A percentile compares a stretch with the other conserved stretches of the same genome.
phyloP scores from a whole-genome alignment of 139 green algal species.

The Micractinium conductrix region DNA sequence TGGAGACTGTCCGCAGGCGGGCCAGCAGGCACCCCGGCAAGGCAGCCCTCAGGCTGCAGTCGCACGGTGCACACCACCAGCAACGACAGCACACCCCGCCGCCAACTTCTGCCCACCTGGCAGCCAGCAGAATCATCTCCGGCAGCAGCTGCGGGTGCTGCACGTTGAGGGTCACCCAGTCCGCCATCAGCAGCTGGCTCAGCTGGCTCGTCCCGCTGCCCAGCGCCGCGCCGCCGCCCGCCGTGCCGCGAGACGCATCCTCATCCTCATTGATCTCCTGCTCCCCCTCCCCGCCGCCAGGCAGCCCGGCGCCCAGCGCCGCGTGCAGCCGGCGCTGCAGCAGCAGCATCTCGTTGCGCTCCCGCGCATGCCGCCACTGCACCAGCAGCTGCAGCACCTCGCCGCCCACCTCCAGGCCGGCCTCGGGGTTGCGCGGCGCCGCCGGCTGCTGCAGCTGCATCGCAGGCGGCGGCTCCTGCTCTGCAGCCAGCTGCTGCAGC shows the following conservation, averaged over 20 bases:
- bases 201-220: neutral
- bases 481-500: too few relatives aligned
- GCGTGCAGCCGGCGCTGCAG: conserved; percentile 27
- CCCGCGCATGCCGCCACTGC: neutral
- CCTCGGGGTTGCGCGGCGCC: too few relatives aligned
- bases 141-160: conserved; percentile 4
- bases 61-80: too few relatives aligned
- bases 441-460: too few relatives aligned
- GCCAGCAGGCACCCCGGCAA: too few relatives aligned
- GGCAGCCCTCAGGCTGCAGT: too few relatives aligned
- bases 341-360: conserved; percentile 39
- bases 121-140: conserved; percentile 19
- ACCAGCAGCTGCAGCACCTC: neutral
- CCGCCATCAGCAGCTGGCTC: conserved; percentile 37
- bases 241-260: too few relatives aligned
- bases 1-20: too few relatives aligned
- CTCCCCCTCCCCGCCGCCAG: neutral
- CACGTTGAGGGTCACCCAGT: conserved; percentile 37
- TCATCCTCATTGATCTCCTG: neutral
- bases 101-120: conserved; percentile 3
- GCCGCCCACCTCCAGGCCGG: too few relatives aligned
- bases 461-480: too few relatives aligned
- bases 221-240: neutral
- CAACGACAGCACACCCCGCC: too few relatives aligned
- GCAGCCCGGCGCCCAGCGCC: neutral